Evolutionary conservation across 1,284 basidiomycete genomes (phyloP), one percentile per base, ranked within the genome.

Genomic region (Irpex sp.): DNA sequence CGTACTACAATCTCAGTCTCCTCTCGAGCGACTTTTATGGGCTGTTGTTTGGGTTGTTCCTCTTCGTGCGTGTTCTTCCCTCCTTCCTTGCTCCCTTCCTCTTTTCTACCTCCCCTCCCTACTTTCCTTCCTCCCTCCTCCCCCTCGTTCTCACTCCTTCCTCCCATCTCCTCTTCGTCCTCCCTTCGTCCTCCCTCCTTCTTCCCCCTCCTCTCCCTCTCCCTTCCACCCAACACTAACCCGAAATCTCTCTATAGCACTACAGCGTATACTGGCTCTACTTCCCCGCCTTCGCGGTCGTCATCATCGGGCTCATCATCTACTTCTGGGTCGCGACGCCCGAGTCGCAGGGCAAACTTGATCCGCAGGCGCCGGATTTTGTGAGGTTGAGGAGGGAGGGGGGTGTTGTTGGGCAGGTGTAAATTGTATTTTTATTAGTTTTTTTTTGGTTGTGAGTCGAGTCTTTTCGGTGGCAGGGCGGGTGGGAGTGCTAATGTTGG

Each of bases 11-110:
- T 70, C 80, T 94, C 65, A 90, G 87, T 68, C 75, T 95, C 13
- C 83, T 95, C 19, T 89, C 93, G 15, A 89, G 88, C 72, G 91
- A 94, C 76, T 95, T 94, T 69, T 95, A 89, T 71, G 90, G 92
- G 19, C 80, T 95, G 58, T 77, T 94, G 21, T 92, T 95, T 70
- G 93, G 91, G 61, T 66, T 74, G 35, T 74, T 74, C 71, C 71
- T 74, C 63, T 74, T 68, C 69, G 72, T 84, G 67, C 60, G 82
- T 79, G 5, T 33, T 1, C 5, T 1, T 33, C 5, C n/a, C n/a
- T n/a, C n/a, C n/a, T n/a, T n/a, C n/a, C n/a, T n/a, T n/a, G n/a
- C n/a, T 33, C 31, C 31, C 5, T 33, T 31, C 5, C 31, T 31
- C 31, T 5, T 4, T 4, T 26, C 21, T 26, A 1, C 21, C 21